Evolutionary conservation across 2,329 filamentous ascomycete genomes (phyloP), one percentile per base, ranked within the genome.

Genomic region (Venturia carpophila): DNA sequence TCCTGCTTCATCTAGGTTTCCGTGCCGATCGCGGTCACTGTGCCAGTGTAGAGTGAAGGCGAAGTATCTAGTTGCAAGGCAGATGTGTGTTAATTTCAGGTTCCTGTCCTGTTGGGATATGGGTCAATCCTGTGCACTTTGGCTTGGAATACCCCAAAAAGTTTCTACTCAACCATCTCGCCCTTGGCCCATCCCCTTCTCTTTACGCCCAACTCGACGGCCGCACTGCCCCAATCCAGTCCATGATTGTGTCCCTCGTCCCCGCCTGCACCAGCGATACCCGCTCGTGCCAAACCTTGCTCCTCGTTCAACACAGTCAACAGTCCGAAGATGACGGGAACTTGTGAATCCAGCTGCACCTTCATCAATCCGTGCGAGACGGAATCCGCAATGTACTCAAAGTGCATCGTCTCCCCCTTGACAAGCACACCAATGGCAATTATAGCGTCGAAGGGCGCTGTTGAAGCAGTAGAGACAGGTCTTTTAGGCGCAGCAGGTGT

Each of bases 321-420:
- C 71, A 97, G 81, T 17, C 94, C 93, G 76, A 97, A 96, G 66
- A 97, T 85, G 67, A 99, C 89, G 41, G 94, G 94, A 62, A 96
- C 85, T 56, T 91, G 90, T 11, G 86, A 87, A 75, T 99, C 93
- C 65, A 97, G 82, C 76, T 96, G 92, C 66, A 97, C 87, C 69
- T 91, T 87, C 94, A 99, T 99, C 67, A 99, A 82, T 7, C 91
- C 94, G 68, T 96, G 91, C 66, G 87, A 91, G 7, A 95, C 92
- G 49, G 91, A 86, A 69, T 97, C 94, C 52, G 92, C 84, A 71
- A 99, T 99, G 79, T 99, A 97, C 79, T 99, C 94, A 73, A 99
- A 99, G 79, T 99, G 94, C 92, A 97, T 97, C 7, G 94, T 97
- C 78, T 96, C 90, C 75, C 94, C 94, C 81, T 99, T 99, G 80